A percentile compares a stretch with the other conserved stretches of the same genome.
Conservation (phyloP, 768 basidiomycete genomes). For the Clitopilus passeckerianus region DNA sequence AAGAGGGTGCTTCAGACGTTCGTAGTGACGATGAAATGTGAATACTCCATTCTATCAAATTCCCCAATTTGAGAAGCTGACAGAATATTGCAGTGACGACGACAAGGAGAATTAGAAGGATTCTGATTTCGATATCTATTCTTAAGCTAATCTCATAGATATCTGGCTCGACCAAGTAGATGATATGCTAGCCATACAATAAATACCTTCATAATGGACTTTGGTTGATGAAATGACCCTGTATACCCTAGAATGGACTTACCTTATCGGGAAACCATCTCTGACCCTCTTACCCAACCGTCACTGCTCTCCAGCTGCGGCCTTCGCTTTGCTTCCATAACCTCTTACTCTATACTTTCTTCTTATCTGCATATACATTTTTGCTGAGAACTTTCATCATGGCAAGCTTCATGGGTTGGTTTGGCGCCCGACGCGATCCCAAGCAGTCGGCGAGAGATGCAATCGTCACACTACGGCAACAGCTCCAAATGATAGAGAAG, state of each 20-base stretch:
- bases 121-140: not conserved
- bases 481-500: constrained; percentile 97
- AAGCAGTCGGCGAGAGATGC: constrained; percentile 87
- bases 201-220: not conserved
- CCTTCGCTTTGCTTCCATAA: constrained; percentile 5
- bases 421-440: constrained; percentile 77
- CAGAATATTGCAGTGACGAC: constrained; percentile 18
- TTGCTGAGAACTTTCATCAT: constrained; percentile 40
- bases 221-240: not conserved
- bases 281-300: constrained; percentile 6
- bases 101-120: constrained; percentile 25
- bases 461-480: constrained; percentile 88
- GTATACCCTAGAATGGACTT: constrained; percentile 6
- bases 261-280: constrained; percentile 34
- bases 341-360: constrained; percentile 7
- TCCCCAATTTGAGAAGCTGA: constrained; percentile 2
- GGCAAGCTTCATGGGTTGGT: constrained; percentile 82
- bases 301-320: constrained; percentile 9
- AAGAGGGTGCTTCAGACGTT: constrained; percentile 73
- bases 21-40: constrained; percentile 83
- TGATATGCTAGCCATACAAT: not conserved
- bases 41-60: constrained; percentile 3
- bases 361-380: not conserved
- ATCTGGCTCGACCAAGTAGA: not conserved
- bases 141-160: not conserved